A percentile compares a stretch with the other conserved stretches of the same genome.
Conservation (phyloP, 768 basidiomycete genomes). For the Rhizopogon vulgaris region DNA sequence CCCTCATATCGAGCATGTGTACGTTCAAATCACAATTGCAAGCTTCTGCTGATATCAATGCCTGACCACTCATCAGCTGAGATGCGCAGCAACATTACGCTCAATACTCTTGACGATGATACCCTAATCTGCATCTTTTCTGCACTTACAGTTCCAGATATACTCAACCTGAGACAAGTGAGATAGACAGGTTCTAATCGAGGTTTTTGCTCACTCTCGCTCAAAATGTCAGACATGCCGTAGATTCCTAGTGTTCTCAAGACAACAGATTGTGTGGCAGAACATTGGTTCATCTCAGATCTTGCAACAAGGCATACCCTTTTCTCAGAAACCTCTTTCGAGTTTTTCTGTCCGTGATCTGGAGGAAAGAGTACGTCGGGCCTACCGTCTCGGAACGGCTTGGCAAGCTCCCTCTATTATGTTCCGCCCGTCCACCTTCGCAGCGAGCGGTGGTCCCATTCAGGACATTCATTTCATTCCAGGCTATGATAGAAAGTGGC, state of each 20-base stretch:
- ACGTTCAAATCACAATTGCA: background rate
- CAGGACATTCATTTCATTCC: slow-evolving; percentile 51
- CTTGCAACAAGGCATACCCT: slow-evolving; percentile 43
- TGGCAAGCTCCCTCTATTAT: slow-evolving; percentile 33
- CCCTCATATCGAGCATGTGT: background rate
- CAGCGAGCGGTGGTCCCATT: slow-evolving; percentile 34
- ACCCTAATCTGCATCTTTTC: slow-evolving; percentile 30
- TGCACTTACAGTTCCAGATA: slow-evolving; percentile 32
- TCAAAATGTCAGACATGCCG: slow-evolving; percentile 39
- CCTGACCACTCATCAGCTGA: background rate
- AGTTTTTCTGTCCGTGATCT: slow-evolving; percentile 37
- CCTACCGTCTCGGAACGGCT: slow-evolving; percentile 40
- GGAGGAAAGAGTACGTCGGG: slow-evolving; percentile 36
- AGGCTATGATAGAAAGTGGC: slow-evolving; percentile 34
- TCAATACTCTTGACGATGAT: slow-evolving; percentile 30
- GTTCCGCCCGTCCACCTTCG: slow-evolving; percentile 15
- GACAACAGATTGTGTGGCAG: slow-evolving; percentile 51
- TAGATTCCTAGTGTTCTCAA: slow-evolving; percentile 38
- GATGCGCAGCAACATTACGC: slow-evolving; percentile 10
- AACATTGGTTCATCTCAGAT: slow-evolving; percentile 41
- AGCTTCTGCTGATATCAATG: background rate
- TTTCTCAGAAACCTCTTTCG: slow-evolving; percentile 32
- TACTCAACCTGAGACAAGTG: slow-evolving; percentile 40
- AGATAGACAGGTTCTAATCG: slow-evolving; percentile 1
- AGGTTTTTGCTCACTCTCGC: background rate